Conservation (phyloP, 129 eudicot species). For the Artemisia tridentata region DNA sequence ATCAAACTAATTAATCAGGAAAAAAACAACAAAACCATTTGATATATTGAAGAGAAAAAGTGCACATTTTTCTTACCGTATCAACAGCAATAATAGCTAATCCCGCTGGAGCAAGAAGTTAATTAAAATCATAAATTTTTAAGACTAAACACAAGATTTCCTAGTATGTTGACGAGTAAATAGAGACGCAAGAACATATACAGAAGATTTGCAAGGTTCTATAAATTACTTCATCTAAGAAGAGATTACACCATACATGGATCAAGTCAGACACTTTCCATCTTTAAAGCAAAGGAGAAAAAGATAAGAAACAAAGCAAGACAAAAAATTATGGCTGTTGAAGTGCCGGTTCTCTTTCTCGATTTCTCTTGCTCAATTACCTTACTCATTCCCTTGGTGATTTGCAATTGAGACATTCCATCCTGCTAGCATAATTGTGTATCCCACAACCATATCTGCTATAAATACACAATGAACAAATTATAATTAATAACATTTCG, state of each 20-base stretch:
- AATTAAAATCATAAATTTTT: neutral
- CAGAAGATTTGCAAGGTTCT: constrained; percentile 27
- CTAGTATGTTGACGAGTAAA: neutral
- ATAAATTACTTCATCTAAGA: constrained; percentile 24
- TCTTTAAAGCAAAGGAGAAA: constrained; percentile 7
- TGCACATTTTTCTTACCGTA: too few species aligned
- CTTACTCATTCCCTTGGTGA: constrained; percentile 46
- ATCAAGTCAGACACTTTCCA: constrained; percentile 18
- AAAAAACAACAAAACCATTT: too few species aligned
- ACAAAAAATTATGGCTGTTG: neutral
- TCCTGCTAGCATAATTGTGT: constrained; percentile 92
- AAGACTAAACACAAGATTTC: constrained; percentile 1
- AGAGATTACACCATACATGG: constrained; percentile 26
- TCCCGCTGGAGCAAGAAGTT: neutral
- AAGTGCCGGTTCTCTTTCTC: constrained; percentile 24
- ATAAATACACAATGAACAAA: constrained; percentile 11
- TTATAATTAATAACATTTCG: neutral
- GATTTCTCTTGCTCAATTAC: constrained; percentile 19
- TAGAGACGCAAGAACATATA: constrained; percentile 17
- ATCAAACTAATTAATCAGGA: too few species aligned
- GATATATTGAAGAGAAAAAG: too few species aligned
- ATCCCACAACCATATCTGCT: constrained; percentile 75
- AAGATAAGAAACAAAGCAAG: constrained; percentile 2
- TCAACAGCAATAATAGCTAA: too few species aligned
- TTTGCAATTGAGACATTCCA: constrained; percentile 81